Evolutionary conservation across 106 monocot genomes (phyloP), one percentile per base, ranked within the genome.

Genomic region (Dendrobium chrysotoxum): DNA sequence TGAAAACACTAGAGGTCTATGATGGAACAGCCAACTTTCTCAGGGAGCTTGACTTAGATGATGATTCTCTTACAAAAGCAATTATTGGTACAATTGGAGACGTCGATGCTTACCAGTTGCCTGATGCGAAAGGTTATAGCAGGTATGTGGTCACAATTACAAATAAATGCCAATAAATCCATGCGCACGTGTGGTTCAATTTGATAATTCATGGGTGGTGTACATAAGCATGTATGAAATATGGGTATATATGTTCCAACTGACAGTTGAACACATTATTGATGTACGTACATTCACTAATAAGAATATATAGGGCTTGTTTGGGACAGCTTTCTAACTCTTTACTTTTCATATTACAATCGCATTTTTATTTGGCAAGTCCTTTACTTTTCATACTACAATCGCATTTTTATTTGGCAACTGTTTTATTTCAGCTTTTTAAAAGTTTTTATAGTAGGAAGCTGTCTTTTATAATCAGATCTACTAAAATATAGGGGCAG

Each of bases 51-150:
- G 91, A 99, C 25, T 70, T 99, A 50, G 98, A 95, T 75, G 79
- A 93, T 78, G 95, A 95, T 87, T 68, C 86, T 79, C 93, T 99
- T 50, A 91, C 89, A 20, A 99, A 99, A 86, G 95, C 98, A 30
- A 99, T 99, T 78, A 99, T 99, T 75, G 95, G 95, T 65, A 91
- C 98, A 28, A 99, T 99, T 83, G 95, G 98, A 57, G 98, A 99
- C 79, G 93, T 99, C 0, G 98, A 99, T 91, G 5, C 93, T 15
- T 99, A 99, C 78, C 98, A 99, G 83, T 82, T 99, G 57, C 98
- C 98, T 47, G 98, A 99, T 91, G 95, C 98, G 45, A 99, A 99
- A 88, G 98, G 95, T 78, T 99, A 99, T 76, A 95, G 84, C 79
- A 95, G 95, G 98, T 99, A 86, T 72, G 79, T 35, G 25, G 1